Conservation (phyloP, 306 rosid genomes). For the Carpinus fangiana region DNA sequence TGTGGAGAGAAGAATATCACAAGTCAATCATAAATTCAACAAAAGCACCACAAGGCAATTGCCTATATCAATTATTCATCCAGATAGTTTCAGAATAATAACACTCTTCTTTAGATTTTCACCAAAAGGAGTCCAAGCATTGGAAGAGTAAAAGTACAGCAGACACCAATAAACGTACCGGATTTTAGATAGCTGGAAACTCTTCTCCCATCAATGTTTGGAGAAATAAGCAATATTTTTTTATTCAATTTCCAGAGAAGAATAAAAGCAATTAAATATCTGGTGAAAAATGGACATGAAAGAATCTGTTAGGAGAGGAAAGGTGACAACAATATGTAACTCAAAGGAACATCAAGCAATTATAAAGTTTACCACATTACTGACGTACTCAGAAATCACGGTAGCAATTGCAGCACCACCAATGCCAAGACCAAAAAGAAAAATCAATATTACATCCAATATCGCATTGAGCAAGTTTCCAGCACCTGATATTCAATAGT, state of each 20-base stretch:
- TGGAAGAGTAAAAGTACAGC: slow-evolving; percentile 20
- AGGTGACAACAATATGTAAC: slow-evolving; percentile 30
- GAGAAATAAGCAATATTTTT: slow-evolving; percentile 55
- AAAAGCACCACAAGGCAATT: background rate
- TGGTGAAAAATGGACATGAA: slow-evolving; percentile 37
- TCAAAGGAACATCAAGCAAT: slow-evolving; percentile 35
- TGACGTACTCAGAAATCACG: slow-evolving; percentile 94
- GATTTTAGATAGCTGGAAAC: slow-evolving; percentile 74
- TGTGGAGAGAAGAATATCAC: background rate
- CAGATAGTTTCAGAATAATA: background rate
- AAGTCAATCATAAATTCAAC: slow-evolving; percentile 4
- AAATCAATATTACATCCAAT: slow-evolving; percentile 73
- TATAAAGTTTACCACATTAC: slow-evolving; percentile 77
- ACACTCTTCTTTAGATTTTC: slow-evolving; percentile 7
- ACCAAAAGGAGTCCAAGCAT: slow-evolving; percentile 2
- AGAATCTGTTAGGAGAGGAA: slow-evolving; percentile 30
- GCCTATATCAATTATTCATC: background rate
- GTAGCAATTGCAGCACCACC: slow-evolving; percentile 86
- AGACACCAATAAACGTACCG: slow-evolving; percentile 49
- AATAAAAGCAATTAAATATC: slow-evolving; percentile 79
- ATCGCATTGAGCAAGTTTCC: slow-evolving; percentile 77
- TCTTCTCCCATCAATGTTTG: slow-evolving; percentile 63
- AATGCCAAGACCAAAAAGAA: slow-evolving; percentile 64
- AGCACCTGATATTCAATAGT: slow-evolving; percentile 53
- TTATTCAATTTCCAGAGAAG: slow-evolving; percentile 79